phyloP scores from a whole-genome alignment of 768 basidiomycete genomes.

The Tulasnella sp. region DNA sequence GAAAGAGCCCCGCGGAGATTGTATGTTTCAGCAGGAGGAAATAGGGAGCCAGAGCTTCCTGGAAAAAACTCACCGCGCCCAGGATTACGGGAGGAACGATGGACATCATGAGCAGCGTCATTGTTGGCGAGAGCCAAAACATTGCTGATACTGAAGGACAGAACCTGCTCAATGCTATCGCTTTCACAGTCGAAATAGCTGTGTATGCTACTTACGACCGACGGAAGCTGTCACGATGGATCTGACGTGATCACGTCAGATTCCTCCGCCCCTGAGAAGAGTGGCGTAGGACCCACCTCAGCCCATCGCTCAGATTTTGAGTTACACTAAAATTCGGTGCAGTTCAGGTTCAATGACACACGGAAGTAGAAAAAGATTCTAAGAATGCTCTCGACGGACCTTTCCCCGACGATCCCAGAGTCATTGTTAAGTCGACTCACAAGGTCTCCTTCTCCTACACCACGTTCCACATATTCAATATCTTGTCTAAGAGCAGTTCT shows the following conservation, averaged over 20 bases:
- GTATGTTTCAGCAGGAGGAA: neutral
- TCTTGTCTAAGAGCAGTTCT: conserved; percentile 77
- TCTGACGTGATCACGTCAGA: conserved; percentile 31
- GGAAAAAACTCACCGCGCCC: conserved; percentile 50
- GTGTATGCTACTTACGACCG: conserved; percentile 72
- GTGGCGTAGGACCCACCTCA: conserved; percentile 26
- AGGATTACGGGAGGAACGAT: conserved; percentile 83
- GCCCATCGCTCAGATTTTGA: conserved; percentile 36
- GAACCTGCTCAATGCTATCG: neutral
- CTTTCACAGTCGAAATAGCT: neutral
- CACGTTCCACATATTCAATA: conserved; percentile 79
- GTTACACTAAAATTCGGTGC: conserved; percentile 28
- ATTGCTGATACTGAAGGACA: conserved; percentile 67
- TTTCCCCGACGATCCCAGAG: conserved; percentile 87
- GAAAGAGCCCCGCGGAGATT: neutral
- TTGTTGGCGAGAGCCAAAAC: conserved; percentile 81
- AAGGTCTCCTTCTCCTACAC: conserved; percentile 79
- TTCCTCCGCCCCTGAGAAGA: neutral
- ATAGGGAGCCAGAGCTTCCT: conserved; percentile 1
- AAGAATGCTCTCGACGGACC: conserved; percentile 33
- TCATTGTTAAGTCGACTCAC: conserved; percentile 84
- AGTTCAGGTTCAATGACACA: neutral
- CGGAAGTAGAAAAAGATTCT: neutral
- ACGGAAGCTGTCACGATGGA: conserved; percentile 90
- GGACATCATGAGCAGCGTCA: conserved; percentile 86